Evolutionary conservation across 805 yeast genomes (phyloP), one percentile per base, ranked within the genome.

Genomic region (Metschnikowia vanudenii): DNA sequence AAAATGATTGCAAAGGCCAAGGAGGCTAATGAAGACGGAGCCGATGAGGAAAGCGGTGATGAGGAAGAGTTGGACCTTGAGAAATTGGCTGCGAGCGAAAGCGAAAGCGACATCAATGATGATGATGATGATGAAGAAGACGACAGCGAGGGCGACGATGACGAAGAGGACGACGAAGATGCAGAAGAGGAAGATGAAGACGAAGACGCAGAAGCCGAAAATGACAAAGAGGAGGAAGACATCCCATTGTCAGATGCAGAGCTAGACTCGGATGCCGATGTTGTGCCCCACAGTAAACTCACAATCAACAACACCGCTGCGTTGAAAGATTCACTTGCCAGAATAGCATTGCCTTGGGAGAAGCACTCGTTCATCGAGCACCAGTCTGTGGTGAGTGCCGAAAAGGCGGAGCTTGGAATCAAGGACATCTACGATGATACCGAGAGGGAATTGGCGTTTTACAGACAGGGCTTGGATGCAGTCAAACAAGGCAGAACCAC

Each of bases 401-500:
- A 71, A 14, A 76, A 78, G 41, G 78, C 85, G 38, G 92, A 80
- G 61, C 64, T 79, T 17, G 80, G 80, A 45, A 84, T 87, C 60
- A 85, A 80, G 61, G 97, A 92, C 64, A 86, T 92, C 50, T 88
- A 91, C 60, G 97, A 94, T 62, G 99, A 94, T 59, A 87, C 97
- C 36, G 92, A 90, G 68, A 82, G 99, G 65, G 99, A 94, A 71
- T 73, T 94, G 53, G 95, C 96, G 20, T 92, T 94, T 60, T 94
- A 91, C 69, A 90, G 88, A 64, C 99, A 94, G 72, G 96, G 96
- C 6, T 78, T 94, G 47, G 85, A 80, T 43, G 95, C 97, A 3
- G 94, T 87, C 24, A 69, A 76, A 42, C 80, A 77, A 56, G 96
- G 87, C 20, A 83, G 92, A 60, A 65, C 75, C 39, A 78, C 79